Conservation (phyloP, 75 land plant species). For the Cryptomeria japonica region DNA sequence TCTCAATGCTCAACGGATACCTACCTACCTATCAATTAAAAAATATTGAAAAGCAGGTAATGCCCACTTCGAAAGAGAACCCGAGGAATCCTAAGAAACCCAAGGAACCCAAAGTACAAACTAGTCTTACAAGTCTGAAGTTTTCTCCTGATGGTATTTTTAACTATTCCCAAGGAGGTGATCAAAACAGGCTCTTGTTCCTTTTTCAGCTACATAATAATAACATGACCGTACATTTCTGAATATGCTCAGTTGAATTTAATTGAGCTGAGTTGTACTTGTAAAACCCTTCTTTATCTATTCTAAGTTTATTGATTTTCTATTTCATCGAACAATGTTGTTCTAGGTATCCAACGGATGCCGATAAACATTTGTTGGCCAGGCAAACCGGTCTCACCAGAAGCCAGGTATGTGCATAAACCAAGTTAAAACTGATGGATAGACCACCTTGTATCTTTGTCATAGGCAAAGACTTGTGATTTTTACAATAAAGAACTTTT, state of each 20-base stretch:
- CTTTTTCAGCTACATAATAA: neutral
- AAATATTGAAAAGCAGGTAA: no score
- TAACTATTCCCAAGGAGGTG: neutral
- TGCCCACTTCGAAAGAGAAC: no score
- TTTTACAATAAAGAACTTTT: neutral
- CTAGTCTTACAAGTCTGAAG: neutral
- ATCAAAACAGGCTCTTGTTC: neutral
- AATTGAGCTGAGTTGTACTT: neutral
- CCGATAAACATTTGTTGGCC: conserved; percentile 87
- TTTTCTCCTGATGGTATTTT: neutral
- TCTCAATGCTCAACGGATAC: no score
- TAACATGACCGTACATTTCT: neutral
- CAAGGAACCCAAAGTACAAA: no score
- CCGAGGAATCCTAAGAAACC: no score
- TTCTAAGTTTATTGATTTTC: neutral
- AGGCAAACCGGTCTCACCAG: conserved; percentile 95
- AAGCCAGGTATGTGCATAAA: conserved; percentile 65
- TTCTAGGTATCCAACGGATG: conserved; percentile 93
- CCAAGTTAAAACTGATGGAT: conserved; percentile 1
- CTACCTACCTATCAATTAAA: no score
- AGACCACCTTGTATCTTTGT: neutral
- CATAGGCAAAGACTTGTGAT: neutral
- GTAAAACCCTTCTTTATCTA: no score
- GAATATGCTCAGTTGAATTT: neutral
- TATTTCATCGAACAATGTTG: neutral